Evolutionary conservation across 257 asterid genomes (phyloP), one percentile per base, ranked within the genome.

Genomic region (Solanum sparsipilum): DNA sequence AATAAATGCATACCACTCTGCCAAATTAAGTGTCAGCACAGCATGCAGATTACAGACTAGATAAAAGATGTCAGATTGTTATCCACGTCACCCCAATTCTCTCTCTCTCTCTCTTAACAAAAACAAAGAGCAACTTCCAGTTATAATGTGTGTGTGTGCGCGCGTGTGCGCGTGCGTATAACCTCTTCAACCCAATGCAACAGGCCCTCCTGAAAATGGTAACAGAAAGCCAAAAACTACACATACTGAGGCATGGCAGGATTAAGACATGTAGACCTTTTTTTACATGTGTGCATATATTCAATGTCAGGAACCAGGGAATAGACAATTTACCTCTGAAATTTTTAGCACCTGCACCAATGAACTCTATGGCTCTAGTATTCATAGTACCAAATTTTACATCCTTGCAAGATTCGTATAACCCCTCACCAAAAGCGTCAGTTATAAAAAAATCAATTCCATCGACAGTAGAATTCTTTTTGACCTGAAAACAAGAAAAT

Each of bases 381-480:
- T 97, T 97, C 99, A 95, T 95, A 82, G 99, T 93, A 85, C 99
- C 98, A 86, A 97, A 97, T 89, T 97, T 97, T 23, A 97, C 99
- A 4, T 97, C 99, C 94, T 97, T 97, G 96, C 99, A 97, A 68
- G 99, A 96, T 86, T 97, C 99, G 86, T 81, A 96, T 93, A 97
- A 84, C 81, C 94, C 98, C 90, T 88, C 91, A 7, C 99, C 99
- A 91, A 97, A 96, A 87, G 90, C 15, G 86, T 97, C 98, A 9
- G 95, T 88, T 83, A 97, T 91, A 89, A 90, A 92, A 91, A 90
- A 97, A 78, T 96, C 98, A 84, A 97, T 96, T 82, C 96, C 99
- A 89, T 93, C 89, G 23, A 96, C 99, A 9, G 98, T 94, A 85
- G 76, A 86, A 91, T 97, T 96, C 78, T 75, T 89, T 11, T 94